A percentile compares a stretch with the other conserved stretches of the same genome.
phyloP scores from a whole-genome alignment of 345 rosid species.

The Pugionium cornutum region DNA sequence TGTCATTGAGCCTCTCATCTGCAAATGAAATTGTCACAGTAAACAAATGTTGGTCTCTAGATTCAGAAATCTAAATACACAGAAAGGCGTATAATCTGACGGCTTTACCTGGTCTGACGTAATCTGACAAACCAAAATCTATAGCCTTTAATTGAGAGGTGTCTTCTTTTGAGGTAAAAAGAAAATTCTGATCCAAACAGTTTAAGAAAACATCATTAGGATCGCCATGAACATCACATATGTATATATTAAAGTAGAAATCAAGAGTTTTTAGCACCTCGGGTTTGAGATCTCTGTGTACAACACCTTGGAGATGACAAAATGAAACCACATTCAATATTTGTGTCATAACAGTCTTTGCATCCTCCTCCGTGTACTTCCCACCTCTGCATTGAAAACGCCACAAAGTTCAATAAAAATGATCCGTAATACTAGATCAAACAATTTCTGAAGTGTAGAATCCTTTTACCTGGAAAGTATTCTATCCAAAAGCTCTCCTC shows the following conservation, averaged over 20 bases:
- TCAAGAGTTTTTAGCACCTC: conserved; percentile 54
- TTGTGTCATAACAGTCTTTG: conserved; percentile 85
- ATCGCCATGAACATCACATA: conserved; percentile 15
- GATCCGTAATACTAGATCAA: neutral
- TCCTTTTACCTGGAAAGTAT: conserved; percentile 80
- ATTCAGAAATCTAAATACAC: conserved; percentile 25
- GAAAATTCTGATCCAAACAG: conserved; percentile 75
- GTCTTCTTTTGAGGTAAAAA: conserved; percentile 81
- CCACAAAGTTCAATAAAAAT: conserved; percentile 1
- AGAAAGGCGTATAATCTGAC: conserved; percentile 57
- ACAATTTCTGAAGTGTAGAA: conserved; percentile 14
- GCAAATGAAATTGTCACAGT: conserved; percentile 32
- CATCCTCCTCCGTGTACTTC: conserved; percentile 94
- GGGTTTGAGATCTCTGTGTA: conserved; percentile 96
- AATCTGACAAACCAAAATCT: conserved; percentile 98
- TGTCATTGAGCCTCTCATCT: conserved; percentile 96
- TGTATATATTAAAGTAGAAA: neutral
- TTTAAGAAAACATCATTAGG: conserved; percentile 30
- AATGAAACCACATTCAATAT: conserved; percentile 87
- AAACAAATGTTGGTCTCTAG: neutral
- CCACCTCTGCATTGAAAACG: conserved; percentile 73
- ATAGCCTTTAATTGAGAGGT: conserved; percentile 80
- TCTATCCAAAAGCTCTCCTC: conserved; percentile 97
- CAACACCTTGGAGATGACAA: conserved; percentile 98
- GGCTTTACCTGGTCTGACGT: conserved; percentile 77